These are phyloP conservation scores for Trichosanthes cucumerina DNA, from an alignment of 306 rosid species.

Conservation along the genomic window DNA sequence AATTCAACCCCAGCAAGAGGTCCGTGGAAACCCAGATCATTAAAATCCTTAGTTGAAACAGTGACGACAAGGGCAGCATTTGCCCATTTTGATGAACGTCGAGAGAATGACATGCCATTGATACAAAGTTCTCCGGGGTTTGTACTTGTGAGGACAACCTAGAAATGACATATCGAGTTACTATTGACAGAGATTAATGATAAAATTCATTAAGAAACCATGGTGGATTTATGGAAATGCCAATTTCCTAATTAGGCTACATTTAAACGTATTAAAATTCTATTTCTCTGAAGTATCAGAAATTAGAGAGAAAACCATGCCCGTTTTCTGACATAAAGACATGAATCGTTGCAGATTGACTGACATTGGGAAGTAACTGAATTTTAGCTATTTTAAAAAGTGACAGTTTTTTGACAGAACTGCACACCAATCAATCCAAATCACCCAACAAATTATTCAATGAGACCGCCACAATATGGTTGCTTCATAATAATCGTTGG, in stretches of 20 bases:
- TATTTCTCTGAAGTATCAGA: background rate
- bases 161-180: slow-evolving; percentile 25
- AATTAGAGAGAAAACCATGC: background rate
- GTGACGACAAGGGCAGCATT: slow-evolving; percentile 94
- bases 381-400: background rate
- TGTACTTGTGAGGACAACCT: slow-evolving; percentile 98
- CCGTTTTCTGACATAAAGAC: background rate
- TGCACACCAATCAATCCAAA: background rate
- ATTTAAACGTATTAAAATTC: background rate
- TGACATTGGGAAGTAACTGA: background rate
- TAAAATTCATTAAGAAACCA: background rate
- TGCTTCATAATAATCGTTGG: no score
- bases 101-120: slow-evolving; percentile 97
- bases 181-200: background rate
- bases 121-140: slow-evolving; percentile 78
- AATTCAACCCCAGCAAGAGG: slow-evolving; percentile 88
- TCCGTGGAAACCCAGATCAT: slow-evolving; percentile 51
- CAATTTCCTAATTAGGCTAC: background rate
- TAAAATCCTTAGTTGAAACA: slow-evolving; percentile 66
- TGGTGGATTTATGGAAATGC: background rate
- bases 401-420: background rate
- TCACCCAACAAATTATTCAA: no score
- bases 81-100: slow-evolving; percentile 93
- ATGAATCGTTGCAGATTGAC: background rate
- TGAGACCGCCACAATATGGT: no score